Evolutionary conservation across 805 yeast species (phyloP).

Genomic region (Kockiozyma suomiensis): DNA sequence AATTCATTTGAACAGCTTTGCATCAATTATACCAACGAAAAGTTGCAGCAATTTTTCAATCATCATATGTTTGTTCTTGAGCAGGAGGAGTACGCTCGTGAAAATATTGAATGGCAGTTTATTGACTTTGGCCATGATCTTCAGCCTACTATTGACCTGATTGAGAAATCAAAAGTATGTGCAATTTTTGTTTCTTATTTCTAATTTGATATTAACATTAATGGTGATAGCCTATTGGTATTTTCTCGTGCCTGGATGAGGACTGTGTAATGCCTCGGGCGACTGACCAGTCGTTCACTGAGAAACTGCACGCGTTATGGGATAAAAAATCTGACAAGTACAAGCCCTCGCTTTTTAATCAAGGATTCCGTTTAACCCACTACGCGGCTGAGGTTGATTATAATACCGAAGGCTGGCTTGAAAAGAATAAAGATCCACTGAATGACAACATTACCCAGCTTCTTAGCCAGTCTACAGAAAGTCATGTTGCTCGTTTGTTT

Average conservation of each 20-base stretch:
- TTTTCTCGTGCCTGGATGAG: conserved; percentile 85
- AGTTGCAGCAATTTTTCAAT: conserved; percentile 94
- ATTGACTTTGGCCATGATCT: conserved; percentile 94
- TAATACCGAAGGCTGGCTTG: conserved; percentile 87
- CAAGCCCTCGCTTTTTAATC: conserved; percentile 69
- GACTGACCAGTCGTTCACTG: conserved; percentile 77
- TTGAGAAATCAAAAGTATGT: conserved; percentile 64
- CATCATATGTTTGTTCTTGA: conserved; percentile 95
- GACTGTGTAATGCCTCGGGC: conserved; percentile 95
- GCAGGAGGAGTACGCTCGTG: conserved; percentile 94
- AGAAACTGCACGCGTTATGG: conserved; percentile 72
- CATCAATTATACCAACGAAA: conserved; percentile 90
- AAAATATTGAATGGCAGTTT: conserved; percentile 90
- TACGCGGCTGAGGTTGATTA: conserved; percentile 98
- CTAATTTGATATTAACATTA: no score
- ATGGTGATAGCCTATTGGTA: conserved; percentile 74
- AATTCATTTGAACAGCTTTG: conserved; percentile 97
- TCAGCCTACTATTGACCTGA: conserved; percentile 90
- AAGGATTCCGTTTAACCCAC: conserved; percentile 83
- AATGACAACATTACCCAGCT: conserved; percentile 71
- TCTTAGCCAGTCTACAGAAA: conserved; percentile 58
- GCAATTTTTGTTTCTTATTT: no score
- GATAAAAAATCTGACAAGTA: conserved; percentile 58
- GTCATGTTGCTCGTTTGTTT: conserved; percentile 61
- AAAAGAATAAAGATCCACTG: conserved; percentile 91